A percentile compares a stretch with the other conserved stretches of the same genome.
Evolutionary conservation across 257 asterid species (phyloP).

Genomic region (Hygrophila difformis): DNA sequence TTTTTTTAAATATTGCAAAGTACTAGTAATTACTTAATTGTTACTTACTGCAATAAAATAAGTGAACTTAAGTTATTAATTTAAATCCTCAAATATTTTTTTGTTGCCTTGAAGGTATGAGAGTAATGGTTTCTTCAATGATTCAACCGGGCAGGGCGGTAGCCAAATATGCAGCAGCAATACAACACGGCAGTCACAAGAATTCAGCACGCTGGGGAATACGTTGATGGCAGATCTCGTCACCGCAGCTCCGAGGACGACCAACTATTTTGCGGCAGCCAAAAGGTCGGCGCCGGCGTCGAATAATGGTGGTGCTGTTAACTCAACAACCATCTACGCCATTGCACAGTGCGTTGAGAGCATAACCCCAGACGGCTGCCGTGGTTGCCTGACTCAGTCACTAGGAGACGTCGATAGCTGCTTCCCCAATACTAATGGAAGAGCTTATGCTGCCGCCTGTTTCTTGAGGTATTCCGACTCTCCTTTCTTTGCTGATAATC

Average conservation of each 20-base stretch:
- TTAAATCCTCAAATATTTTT: background rate
- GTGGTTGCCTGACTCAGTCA: constrained; percentile 66
- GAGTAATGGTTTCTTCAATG: constrained; percentile 63
- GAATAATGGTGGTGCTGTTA: too few species aligned
- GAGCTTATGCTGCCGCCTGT: constrained; percentile 72
- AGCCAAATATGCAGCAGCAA: constrained; percentile 52
- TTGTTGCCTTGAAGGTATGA: constrained; percentile 42
- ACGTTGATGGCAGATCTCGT: constrained; percentile 44
- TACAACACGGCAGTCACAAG: constrained; percentile 38
- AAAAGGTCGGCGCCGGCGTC: constrained; percentile 27
- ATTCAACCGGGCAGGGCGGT: constrained; percentile 62
- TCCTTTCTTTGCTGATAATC: constrained; percentile 55
- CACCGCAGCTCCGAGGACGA: constrained; percentile 53
- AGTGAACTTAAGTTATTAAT: background rate
- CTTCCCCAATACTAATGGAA: constrained; percentile 59
- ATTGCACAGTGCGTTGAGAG: constrained; percentile 80
- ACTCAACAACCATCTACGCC: constrained; percentile 34
- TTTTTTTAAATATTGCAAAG: too few species aligned
- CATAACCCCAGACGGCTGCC: constrained; percentile 41
- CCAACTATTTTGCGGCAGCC: constrained; percentile 52
- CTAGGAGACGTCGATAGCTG: constrained; percentile 51
- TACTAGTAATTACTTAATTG: too few species aligned
- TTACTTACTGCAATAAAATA: too few species aligned
- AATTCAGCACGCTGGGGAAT: constrained; percentile 30
- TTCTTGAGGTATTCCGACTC: constrained; percentile 58